Percentiles rank a stretch among this genome's conserved stretches.
These are phyloP conservation scores for Rutstroemia sp. DNA, from an alignment of 2,329 filamentous ascomycete species.

Conservation along the genomic window DNA sequence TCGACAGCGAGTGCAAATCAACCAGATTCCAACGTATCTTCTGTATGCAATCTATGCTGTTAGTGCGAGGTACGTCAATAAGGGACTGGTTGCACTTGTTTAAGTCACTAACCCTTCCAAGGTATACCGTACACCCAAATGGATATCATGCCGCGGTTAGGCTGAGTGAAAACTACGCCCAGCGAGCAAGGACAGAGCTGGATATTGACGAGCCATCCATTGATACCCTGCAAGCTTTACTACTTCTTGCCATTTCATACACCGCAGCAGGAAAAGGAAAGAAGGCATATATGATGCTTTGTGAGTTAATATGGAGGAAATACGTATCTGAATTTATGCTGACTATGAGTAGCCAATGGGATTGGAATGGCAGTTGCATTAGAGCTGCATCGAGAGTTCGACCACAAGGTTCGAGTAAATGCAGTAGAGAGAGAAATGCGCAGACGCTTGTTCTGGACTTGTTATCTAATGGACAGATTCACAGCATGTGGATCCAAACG, in stretches of 20 bases:
- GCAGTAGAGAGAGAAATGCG: conserved; percentile 67
- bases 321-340: conserved; percentile 21
- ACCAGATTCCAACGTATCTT: conserved; percentile 41
- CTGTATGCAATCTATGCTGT: conserved; percentile 53
- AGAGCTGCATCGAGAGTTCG: conserved; percentile 71
- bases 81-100: not conserved
- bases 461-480: conserved; percentile 82
- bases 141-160: conserved; percentile 61
- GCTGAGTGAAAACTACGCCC: conserved; percentile 65
- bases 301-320: conserved; percentile 38
- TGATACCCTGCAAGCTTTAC: conserved; percentile 66
- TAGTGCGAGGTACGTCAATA: conserved; percentile 46
- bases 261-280: conserved; percentile 73
- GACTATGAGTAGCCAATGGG: conserved; percentile 51
- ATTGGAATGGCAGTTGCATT: conserved; percentile 79
- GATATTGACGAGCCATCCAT: conserved; percentile 77
- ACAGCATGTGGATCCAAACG: conserved; percentile 73
- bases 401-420: conserved; percentile 52
- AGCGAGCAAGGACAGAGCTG: conserved; percentile 60
- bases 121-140: conserved; percentile 61
- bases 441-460: conserved; percentile 80
- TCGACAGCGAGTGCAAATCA: conserved; percentile 62
- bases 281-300: conserved; percentile 79
- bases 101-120: conserved; percentile 30
- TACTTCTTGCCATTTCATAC: conserved; percentile 69